phyloP scores from a whole-genome alignment of 2,329 filamentous ascomycete species.

The Hypoxylon sp. region DNA sequence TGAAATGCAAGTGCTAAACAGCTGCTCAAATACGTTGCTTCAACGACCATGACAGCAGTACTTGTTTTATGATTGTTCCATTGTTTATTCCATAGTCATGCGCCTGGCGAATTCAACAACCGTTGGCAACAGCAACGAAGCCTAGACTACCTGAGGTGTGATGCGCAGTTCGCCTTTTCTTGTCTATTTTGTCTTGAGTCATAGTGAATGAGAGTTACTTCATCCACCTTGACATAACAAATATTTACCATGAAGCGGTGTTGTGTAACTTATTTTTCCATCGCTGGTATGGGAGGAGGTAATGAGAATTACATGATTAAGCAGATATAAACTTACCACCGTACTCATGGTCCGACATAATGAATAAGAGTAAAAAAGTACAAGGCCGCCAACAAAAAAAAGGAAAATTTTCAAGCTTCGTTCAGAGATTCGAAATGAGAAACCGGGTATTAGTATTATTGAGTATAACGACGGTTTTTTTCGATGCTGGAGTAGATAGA shows the following conservation, averaged over 20 bases:
- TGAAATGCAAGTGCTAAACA: neutral
- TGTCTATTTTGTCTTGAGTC: constrained; percentile 1
- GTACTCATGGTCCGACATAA: constrained; percentile 74
- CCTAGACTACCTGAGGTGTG: constrained; percentile 6
- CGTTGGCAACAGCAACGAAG: no score
- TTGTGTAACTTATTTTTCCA: neutral
- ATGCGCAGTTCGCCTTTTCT: constrained; percentile 3
- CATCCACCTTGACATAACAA: neutral
- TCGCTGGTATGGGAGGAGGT: no score
- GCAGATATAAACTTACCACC: constrained; percentile 58
- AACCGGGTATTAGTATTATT: no score
- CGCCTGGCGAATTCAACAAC: constrained; percentile 13
- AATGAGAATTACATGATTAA: constrained; percentile 1
- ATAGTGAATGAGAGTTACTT: constrained; percentile 7
- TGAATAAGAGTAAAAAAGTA: no score
- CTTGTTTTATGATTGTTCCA: constrained; percentile 4
- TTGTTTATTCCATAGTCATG: constrained; percentile 8
- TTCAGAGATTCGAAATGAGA: no score
- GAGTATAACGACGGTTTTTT: no score
- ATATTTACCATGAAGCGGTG: neutral
- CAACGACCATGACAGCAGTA: neutral
- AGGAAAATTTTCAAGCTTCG: no score
- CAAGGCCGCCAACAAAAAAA: no score
- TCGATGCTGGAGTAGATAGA: neutral
- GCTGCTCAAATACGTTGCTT: neutral